These are phyloP conservation scores for Pyrenula aspistea DNA, from an alignment of 495 filamentous ascomycete genomes.

Conservation along the genomic window DNA sequence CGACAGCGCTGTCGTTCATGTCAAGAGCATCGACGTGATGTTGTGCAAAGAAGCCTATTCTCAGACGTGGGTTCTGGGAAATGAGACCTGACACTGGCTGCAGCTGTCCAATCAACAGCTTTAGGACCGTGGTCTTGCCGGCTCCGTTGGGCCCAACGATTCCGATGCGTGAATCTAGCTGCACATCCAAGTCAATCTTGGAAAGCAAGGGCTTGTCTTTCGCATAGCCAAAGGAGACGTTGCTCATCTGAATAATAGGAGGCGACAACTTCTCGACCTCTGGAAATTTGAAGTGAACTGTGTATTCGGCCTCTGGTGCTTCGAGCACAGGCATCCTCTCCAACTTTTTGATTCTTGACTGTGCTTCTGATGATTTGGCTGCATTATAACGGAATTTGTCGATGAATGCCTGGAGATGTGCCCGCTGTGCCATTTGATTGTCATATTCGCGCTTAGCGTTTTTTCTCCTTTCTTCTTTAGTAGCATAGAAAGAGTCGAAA, in stretches of 20 bases:
- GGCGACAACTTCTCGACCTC: conserved; percentile 96
- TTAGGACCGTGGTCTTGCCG: conserved; percentile 93
- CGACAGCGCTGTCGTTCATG: conserved; percentile 73
- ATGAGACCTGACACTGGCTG: conserved; percentile 68
- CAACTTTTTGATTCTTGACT: conserved; percentile 97
- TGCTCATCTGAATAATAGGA: conserved; percentile 94
- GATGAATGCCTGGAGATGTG: conserved; percentile 91
- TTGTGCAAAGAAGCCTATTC: conserved; percentile 95
- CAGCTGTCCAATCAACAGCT: conserved; percentile 83
- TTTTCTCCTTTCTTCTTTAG: conserved; percentile 93
- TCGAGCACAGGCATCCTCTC: conserved; percentile 92
- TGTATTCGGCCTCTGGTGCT: conserved; percentile 86
- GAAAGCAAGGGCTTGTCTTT: conserved; percentile 66
- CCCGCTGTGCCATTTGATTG: conserved; percentile 89
- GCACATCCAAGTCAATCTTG: conserved; percentile 89
- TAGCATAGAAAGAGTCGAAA: conserved; percentile 97
- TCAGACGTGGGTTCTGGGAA: conserved; percentile 72
- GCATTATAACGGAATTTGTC: conserved; percentile 99
- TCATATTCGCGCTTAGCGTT: conserved; percentile 96
- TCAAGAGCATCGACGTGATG: conserved; percentile 97
- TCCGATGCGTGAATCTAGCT: conserved; percentile 94
- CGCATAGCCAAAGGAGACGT: conserved; percentile 84
- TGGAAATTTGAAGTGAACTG: conserved; percentile 93
- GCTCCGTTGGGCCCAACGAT: conserved; percentile 98
- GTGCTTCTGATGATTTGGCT: conserved; percentile 95